phyloP scores from a whole-genome alignment of 495 filamentous ascomycete species.

The Neurospora sp. region DNA sequence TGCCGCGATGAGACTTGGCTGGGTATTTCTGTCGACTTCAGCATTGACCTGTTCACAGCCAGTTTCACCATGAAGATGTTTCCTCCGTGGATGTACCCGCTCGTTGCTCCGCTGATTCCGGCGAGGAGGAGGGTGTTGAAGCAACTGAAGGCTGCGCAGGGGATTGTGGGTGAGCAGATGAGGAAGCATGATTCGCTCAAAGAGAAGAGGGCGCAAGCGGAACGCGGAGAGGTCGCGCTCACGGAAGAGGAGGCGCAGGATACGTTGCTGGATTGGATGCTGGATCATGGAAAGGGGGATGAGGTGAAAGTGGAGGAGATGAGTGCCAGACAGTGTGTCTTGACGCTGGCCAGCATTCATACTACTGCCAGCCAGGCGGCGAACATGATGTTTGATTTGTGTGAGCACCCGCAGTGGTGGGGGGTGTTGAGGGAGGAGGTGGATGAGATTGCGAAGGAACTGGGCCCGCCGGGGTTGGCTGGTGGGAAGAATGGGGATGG shows the following conservation, averaged over 20 bases:
- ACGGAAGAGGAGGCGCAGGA: not conserved
- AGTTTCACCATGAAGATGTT: not conserved
- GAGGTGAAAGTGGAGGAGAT: not conserved
- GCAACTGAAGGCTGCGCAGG: not conserved
- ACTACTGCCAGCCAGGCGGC: not conserved
- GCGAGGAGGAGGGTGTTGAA: not conserved
- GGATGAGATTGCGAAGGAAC: not conserved
- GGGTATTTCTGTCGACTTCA: not conserved
- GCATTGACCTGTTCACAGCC: not conserved
- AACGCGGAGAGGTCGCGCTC: not conserved
- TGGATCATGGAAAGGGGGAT: not conserved
- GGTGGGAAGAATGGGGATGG: not conserved
- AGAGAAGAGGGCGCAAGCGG: not conserved
- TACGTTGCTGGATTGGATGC: not conserved
- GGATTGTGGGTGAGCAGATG: not conserved
- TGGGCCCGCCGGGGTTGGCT: not conserved
- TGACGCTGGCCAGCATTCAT: not conserved
- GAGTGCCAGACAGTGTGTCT: not conserved
- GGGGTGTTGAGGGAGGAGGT: not conserved
- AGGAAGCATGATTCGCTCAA: not conserved
- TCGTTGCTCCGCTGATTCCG: not conserved
- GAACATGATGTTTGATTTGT: not conserved
- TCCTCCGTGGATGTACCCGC: not conserved
- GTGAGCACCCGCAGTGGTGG: not conserved
- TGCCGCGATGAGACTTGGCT: not conserved